A percentile compares a stretch with the other conserved stretches of the same genome.
phyloP scores from a whole-genome alignment of 2,329 filamentous ascomycete genomes.

The Colletotrichum sp. region DNA sequence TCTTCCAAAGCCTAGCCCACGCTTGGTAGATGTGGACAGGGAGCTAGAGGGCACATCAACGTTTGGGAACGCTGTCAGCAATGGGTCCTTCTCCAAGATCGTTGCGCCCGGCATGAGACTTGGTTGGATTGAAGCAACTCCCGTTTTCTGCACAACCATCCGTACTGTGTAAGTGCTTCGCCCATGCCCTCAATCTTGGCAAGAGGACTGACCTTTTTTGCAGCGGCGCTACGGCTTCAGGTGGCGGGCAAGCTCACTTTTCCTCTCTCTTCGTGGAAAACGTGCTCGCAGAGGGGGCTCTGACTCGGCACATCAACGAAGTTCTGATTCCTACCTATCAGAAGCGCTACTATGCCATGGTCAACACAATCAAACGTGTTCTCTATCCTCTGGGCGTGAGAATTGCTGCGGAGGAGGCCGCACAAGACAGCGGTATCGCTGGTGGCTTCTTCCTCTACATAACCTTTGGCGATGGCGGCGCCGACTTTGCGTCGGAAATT shows the following conservation, averaged over 20 bases:
- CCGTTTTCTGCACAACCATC: slow-evolving; percentile 54
- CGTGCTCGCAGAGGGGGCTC: slow-evolving; percentile 47
- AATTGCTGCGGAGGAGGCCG: slow-evolving; percentile 32
- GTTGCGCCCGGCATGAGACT: slow-evolving; percentile 80
- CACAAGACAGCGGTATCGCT: neutral
- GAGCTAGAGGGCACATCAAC: slow-evolving; percentile 50
- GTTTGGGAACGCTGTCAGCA: slow-evolving; percentile 86
- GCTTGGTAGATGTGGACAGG: slow-evolving; percentile 79
- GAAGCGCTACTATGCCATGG: neutral
- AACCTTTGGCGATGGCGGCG: slow-evolving; percentile 46
- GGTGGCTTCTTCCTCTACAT: slow-evolving; percentile 74
- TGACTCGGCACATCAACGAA: slow-evolving; percentile 48
- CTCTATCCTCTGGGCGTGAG: slow-evolving; percentile 32
- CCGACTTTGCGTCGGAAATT: slow-evolving; percentile 49
- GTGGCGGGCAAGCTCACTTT: neutral
- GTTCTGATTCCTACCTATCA: slow-evolving; percentile 40
- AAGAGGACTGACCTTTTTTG: slow-evolving; percentile 40
- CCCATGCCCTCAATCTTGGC: slow-evolving; percentile 20
- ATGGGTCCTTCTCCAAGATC: slow-evolving; percentile 92
- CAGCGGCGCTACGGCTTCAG: slow-evolving; percentile 56
- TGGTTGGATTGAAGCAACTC: slow-evolving; percentile 82
- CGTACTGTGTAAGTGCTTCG: slow-evolving; percentile 51
- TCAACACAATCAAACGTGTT: neutral
- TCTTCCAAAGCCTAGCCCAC: slow-evolving; percentile 63
- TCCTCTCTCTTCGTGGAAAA: slow-evolving; percentile 24